Base-by-base conservation (phyloP, 164 flowering plant genomes). In the Chloranthus sessilifolius region DNA sequence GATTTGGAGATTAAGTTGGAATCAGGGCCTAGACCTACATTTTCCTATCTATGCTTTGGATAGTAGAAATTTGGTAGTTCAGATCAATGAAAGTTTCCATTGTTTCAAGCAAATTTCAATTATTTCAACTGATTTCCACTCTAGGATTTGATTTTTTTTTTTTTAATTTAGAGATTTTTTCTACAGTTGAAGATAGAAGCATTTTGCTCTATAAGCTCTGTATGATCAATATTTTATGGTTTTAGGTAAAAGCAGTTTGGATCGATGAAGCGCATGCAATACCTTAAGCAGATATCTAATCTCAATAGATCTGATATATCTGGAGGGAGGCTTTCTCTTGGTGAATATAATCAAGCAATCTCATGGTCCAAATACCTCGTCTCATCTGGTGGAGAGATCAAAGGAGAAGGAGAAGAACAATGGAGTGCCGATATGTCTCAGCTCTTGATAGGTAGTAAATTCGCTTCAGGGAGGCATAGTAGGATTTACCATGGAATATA, bases 341-440 rank as follows among this genome's bases (percentile, higher is more conserved):
- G 58, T 7, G 96, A 87, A 64, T 83, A 80, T 72, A 72, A 63
- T 31, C 52, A 83, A 53, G 88, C 88, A 0, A 61, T 74, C 26
- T 87, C 96, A 20, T 87, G 96, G 96, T 87, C 96, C 16, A 82
- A 83, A 63, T 87, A 83, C 47, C 56, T 87, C 59, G 82, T 83
- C 4, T 83, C 89, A 0, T 70, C 87, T 0, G 92, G 89, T 0
- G 89, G 75, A 0, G 79, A 39, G 59, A 83, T 83, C 14, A 87
- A 83, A 53, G 89, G 81, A 10, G 85, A 69, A 25, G 83, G 70
- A 8, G 88, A 80, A 28, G 85, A 74, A 27, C 75, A 78, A 39
- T 83, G 92, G 96, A 77, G 92, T 40, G 96, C 87, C 0, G 96
- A 87, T 38, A 76, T 83, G 91, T 82, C 92, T 15, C 83, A 82